These are phyloP conservation scores for Colletotrichum horii DNA, from an alignment of 2,329 filamentous ascomycete genomes.

Conservation along the genomic window DNA sequence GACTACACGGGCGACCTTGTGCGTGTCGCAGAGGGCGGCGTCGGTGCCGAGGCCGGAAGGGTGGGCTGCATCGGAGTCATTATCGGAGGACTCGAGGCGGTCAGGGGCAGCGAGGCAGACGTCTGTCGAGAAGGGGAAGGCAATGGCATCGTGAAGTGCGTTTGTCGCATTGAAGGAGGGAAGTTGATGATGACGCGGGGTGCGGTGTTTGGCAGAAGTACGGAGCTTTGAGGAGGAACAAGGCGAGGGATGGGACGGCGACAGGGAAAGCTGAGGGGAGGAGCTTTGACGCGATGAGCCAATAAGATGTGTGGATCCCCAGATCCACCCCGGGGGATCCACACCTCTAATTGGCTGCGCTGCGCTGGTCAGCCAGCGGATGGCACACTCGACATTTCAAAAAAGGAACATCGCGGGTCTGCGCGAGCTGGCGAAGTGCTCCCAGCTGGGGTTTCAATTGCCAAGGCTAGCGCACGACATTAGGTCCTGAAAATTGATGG, in stretches of 20 bases:
- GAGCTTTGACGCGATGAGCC: too few relatives aligned
- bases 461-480: neutral
- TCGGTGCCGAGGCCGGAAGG: neutral
- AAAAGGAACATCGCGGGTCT: neutral
- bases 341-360: too few relatives aligned
- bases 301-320: too few relatives aligned
- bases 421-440: neutral
- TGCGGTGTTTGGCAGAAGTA: too few relatives aligned
- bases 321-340: too few relatives aligned
- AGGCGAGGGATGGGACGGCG: too few relatives aligned
- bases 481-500: too few relatives aligned
- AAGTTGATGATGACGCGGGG: too few relatives aligned
- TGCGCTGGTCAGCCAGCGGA: neutral
- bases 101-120: neutral
- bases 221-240: too few relatives aligned
- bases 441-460: accelerated
- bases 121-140: neutral
- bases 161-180: neutral
- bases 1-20: neutral
- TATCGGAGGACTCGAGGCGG: neutral
- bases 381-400: too few relatives aligned
- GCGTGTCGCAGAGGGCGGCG: neutral
- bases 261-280: too few relatives aligned
- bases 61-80: neutral
- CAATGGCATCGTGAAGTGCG: neutral